These are phyloP conservation scores for Alternaria atra DNA, from an alignment of 2,329 filamentous ascomycete genomes.

Conservation along the genomic window DNA sequence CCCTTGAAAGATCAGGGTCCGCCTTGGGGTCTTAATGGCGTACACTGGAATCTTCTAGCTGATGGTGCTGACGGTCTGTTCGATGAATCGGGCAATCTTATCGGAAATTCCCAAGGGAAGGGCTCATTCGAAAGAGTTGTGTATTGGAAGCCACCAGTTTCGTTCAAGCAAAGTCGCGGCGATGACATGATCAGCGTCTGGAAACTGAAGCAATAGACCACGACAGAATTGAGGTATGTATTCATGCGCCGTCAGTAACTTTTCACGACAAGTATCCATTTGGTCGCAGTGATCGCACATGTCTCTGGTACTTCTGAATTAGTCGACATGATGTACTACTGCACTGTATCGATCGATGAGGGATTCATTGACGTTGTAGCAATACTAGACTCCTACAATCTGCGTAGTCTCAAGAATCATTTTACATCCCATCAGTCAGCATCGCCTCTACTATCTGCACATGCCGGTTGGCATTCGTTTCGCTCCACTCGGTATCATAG, in stretches of 20 bases:
- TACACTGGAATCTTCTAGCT: constrained; percentile 25
- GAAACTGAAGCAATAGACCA: constrained; percentile 18
- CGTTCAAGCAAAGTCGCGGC: constrained; percentile 25
- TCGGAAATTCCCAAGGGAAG: neutral
- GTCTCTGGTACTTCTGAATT: neutral
- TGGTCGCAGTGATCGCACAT: neutral
- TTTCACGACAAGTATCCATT: neutral
- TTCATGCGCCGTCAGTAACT: neutral
- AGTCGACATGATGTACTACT: neutral
- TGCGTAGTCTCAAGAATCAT: neutral
- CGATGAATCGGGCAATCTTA: constrained; percentile 18
- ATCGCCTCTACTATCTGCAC: constrained; percentile 46
- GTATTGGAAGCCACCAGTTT: constrained; percentile 26
- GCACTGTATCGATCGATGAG: neutral
- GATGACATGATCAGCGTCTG: constrained; percentile 31
- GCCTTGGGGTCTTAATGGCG: constrained; percentile 72
- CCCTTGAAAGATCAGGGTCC: constrained; percentile 70
- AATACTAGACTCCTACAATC: neutral
- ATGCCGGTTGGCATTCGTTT: constrained; percentile 47
- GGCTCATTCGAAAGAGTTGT: constrained; percentile 21
- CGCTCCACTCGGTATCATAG: constrained; percentile 48
- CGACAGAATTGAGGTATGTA: neutral
- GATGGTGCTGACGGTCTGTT: constrained; percentile 22
- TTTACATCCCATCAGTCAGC: constrained; percentile 44
- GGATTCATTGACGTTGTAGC: neutral